A percentile compares a stretch with the other conserved stretches of the same genome.
phyloP scores from a whole-genome alignment of 106 monocot species.

The Dioscorea dumetorum region DNA sequence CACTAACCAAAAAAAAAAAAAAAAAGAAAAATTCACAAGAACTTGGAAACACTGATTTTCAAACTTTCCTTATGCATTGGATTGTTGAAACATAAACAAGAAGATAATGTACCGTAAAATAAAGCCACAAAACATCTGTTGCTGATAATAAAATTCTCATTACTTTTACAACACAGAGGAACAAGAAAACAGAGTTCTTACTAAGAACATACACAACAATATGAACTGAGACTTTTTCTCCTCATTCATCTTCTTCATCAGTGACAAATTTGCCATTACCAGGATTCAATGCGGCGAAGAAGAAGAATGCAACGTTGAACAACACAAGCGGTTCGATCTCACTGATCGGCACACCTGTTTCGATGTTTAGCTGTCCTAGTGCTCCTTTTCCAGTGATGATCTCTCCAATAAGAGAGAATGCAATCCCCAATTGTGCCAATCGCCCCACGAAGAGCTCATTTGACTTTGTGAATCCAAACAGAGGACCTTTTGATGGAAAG shows the following conservation, averaged over 20 bases:
- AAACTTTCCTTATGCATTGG: too few species aligned
- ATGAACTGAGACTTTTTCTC: constrained; percentile 69
- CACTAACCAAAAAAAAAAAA: too few species aligned
- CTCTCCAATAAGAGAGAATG: constrained; percentile 92
- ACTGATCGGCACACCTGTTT: constrained; percentile 84
- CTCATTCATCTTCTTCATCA: constrained; percentile 53
- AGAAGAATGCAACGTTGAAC: constrained; percentile 92
- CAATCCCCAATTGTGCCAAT: constrained; percentile 86
- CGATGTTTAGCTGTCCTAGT: constrained; percentile 88
- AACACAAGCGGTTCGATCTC: constrained; percentile 84
- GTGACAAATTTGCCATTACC: constrained; percentile 74
- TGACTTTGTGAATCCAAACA: constrained; percentile 94
- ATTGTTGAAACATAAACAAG: too few species aligned
- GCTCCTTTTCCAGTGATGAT: constrained; percentile 95
- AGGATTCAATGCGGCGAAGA: constrained; percentile 87
- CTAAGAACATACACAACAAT: background rate
- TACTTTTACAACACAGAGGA: background rate
- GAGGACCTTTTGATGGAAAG: constrained; percentile 37
- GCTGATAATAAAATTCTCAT: background rate
- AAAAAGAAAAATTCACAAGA: too few species aligned
- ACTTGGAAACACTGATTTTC: too few species aligned
- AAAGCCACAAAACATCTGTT: background rate
- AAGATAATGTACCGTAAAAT: background rate
- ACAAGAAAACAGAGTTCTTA: background rate
- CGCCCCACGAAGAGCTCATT: constrained; percentile 98